Evolutionary conservation across 331 rosid species (phyloP).

Genomic region (Rhamnella rubrinervis): DNA sequence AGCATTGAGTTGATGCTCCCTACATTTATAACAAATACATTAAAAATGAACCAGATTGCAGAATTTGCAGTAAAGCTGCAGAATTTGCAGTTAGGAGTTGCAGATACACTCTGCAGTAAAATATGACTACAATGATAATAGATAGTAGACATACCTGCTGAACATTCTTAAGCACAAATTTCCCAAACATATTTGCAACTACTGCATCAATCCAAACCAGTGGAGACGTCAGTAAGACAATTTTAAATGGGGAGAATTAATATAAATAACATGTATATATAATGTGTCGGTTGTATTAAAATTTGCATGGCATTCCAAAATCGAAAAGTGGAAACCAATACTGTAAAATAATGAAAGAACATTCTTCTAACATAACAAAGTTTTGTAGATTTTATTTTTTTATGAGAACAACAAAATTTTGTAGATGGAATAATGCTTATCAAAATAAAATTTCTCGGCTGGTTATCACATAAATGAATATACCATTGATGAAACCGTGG

Average conservation of each 20-base stretch:
- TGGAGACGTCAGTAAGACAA: constrained; percentile 9
- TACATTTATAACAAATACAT: constrained; percentile 30
- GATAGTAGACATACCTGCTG: constrained; percentile 56
- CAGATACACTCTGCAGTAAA: background rate
- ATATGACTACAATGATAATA: background rate
- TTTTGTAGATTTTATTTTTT: too few relatives aligned
- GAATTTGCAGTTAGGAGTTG: background rate
- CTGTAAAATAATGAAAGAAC: background rate
- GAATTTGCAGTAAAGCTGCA: constrained; percentile 1
- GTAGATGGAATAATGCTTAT: too few relatives aligned
- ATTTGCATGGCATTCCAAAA: too few relatives aligned
- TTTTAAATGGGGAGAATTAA: background rate
- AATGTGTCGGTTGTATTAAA: too few relatives aligned
- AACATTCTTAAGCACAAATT: constrained; percentile 59
- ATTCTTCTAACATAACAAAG: background rate
- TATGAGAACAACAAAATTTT: too few relatives aligned
- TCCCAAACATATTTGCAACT: constrained; percentile 46
- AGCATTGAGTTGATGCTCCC: constrained; percentile 97
- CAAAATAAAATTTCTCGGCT: background rate
- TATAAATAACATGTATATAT: too few relatives aligned
- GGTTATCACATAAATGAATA: background rate
- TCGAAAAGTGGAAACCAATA: background rate
- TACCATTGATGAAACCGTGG: constrained; percentile 61
- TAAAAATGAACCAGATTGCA: constrained; percentile 2
- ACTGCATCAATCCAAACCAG: constrained; percentile 44